Base-by-base conservation (phyloP, 495 filamentous ascomycete species). In the Xylaria palmicola region DNA sequence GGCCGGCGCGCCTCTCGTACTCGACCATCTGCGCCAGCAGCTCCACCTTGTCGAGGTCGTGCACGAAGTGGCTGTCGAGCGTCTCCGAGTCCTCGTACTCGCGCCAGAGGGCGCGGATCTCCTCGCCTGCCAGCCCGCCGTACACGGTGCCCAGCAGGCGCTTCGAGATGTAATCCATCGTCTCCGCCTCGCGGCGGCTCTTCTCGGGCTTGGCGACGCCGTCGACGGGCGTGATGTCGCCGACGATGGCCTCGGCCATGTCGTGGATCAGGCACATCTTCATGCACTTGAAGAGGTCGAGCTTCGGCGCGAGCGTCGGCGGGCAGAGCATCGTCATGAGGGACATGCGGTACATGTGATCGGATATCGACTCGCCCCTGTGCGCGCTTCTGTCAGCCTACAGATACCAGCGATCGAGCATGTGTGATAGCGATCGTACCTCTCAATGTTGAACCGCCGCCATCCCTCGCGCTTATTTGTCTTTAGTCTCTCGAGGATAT, bases 321-420 rank as follows among this genome's bases (percentile, higher is more conserved):
- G 94, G 95, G n/a, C 91, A 92, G 53, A 98, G 83, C 86, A 98
- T 90, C 34, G 90, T 90, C 77, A 98, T 90, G 68, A 98, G 85
- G 49, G 93, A 91, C 94, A 98, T 98, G 70, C 94, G 91, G 76
- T 98, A 98, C 94, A 98, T 98, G 80, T 98, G 94, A 76, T 98
- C 94, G 26, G 91, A 83, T 73, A 98, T 97, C 0, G 90, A 94
- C 75, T 98, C 94, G 61, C 81, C 81, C 22, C 74, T 77, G 49
- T 13, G 29, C 13, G 27, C 20, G 22, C 55, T 30, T 45, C 7
- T 62, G 43, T 60, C 37, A 63, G 51, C 27, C 27, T 41, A 4
- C 1, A 8, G 8, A 8, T 15, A 22, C 30, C 1, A 17, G 27
- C 4, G 4, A 19, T 8, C 2, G 29, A 13, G 39, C 30, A 52